These are phyloP conservation scores for Daldinia eschscholtzii DNA, from an alignment of 2,329 filamentous ascomycete species.

Conservation along the genomic window DNA sequence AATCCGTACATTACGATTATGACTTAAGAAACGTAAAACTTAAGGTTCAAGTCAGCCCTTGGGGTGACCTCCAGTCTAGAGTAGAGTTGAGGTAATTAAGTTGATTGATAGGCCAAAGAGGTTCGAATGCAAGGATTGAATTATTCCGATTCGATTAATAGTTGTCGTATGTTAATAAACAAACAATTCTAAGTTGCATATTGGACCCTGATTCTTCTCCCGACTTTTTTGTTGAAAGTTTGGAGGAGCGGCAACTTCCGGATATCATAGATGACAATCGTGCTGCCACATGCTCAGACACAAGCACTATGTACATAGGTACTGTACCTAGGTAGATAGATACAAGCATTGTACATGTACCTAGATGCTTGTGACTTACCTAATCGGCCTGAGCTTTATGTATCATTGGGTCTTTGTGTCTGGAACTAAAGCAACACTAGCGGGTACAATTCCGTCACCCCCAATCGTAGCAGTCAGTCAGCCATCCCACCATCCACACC, in stretches of 20 bases:
- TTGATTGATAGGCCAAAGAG: conserved; percentile 25
- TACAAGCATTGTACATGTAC: background rate
- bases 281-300: background rate
- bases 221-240: background rate
- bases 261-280: conserved; percentile 6
- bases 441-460: conserved; percentile 33
- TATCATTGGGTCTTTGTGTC: conserved; percentile 28
- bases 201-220: conserved; percentile 27
- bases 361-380: conserved; percentile 3
- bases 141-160: conserved; percentile 30
- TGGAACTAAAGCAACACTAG: conserved; percentile 24
- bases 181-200: conserved; percentile 30
- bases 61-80: no score
- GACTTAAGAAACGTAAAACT: no score
- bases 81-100: background rate
- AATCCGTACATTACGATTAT: no score
- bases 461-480: conserved; percentile 13
- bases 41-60: no score
- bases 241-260: conserved; percentile 30
- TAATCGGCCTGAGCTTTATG: conserved; percentile 8
- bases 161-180: conserved; percentile 25
- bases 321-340: background rate
- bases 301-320: background rate
- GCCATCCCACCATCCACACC: conserved; percentile 23
- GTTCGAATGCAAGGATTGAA: conserved; percentile 17